Percentiles rank a stretch among this genome's conserved stretches.
Evolutionary conservation across 2,329 filamentous ascomycete species (phyloP).

Genomic region (Pseudocercospora crystallina): DNA sequence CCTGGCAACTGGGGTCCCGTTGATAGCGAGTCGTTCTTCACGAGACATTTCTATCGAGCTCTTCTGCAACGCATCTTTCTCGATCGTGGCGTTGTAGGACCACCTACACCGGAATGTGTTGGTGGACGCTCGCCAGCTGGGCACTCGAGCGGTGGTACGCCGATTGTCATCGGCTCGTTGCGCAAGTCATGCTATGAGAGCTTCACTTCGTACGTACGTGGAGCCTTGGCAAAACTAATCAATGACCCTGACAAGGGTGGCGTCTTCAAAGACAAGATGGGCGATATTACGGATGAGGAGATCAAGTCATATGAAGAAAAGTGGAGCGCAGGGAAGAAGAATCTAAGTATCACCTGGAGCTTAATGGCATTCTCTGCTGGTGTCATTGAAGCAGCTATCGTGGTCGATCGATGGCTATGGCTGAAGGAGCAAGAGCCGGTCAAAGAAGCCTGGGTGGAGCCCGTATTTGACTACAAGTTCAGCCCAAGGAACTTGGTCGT

Average conservation of each 20-base stretch:
- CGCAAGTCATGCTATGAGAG: conserved; percentile 75
- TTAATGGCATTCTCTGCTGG: conserved; percentile 94
- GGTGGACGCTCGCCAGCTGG: conserved; percentile 36
- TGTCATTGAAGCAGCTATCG: conserved; percentile 85
- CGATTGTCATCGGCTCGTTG: conserved; percentile 83
- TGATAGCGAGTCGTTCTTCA: conserved; percentile 87
- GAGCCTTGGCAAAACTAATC: conserved; percentile 72
- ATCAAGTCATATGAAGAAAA: conserved; percentile 67
- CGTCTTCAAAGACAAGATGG: conserved; percentile 66
- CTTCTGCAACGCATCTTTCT: conserved; percentile 90
- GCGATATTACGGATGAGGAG: conserved; percentile 69
- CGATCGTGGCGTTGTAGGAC: conserved; percentile 73
- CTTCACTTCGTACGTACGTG: conserved; percentile 75
- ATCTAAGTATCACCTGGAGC: conserved; percentile 85
- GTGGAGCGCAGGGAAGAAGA: conserved; percentile 69
- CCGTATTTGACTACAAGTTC: conserved; percentile 82
- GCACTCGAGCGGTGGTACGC: conserved; percentile 53
- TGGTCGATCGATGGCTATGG: conserved; percentile 86
- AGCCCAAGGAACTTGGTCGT: conserved; percentile 92
- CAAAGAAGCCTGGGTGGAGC: conserved; percentile 82
- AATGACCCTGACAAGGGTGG: conserved; percentile 59
- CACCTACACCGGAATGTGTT: conserved; percentile 40
- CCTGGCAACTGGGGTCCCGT: conserved; percentile 83
- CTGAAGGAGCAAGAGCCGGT: conserved; percentile 72
- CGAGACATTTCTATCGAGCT: conserved; percentile 87